Evolutionary conservation across 2,329 filamentous ascomycete genomes (phyloP).

Genomic region (Aspergillus amoenus): DNA sequence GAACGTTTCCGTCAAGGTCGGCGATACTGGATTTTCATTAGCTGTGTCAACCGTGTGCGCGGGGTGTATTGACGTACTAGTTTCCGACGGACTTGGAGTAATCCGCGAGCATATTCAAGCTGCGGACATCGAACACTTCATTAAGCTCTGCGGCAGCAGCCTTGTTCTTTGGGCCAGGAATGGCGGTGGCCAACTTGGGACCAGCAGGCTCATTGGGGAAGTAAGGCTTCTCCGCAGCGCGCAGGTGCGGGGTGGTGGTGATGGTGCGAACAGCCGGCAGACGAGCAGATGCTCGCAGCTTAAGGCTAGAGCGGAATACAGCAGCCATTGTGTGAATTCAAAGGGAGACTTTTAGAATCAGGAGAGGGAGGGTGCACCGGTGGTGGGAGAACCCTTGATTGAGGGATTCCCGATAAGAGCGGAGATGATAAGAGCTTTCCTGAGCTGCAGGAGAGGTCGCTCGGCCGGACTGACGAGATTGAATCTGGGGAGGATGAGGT

Average conservation of each 20-base stretch:
- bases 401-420: constrained; percentile 6
- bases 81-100: constrained; percentile 75
- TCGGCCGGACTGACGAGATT: neutral
- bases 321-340: constrained; percentile 28
- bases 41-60: neutral
- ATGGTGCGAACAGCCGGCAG: constrained; percentile 36
- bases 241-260: constrained; percentile 35
- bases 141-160: constrained; percentile 68
- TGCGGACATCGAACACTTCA: constrained; percentile 80
- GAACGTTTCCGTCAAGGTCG: constrained; percentile 52
- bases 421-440: constrained; percentile 8
- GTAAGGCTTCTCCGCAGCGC: constrained; percentile 48
- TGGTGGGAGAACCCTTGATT: neutral
- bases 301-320: constrained; percentile 36
- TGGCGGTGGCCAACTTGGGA: constrained; percentile 57
- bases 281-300: constrained; percentile 34
- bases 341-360: neutral
- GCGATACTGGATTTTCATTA: constrained; percentile 40
- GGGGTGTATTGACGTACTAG: constrained; percentile 54
- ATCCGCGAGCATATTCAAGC: constrained; percentile 78
- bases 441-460: neutral
- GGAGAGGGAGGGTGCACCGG: neutral
- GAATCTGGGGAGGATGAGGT: neutral
- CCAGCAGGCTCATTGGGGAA: constrained; percentile 59
- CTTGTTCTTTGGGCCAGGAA: constrained; percentile 75